Base-by-base conservation (phyloP, 179 eudicot species). In the Nepenthes alata region DNA sequence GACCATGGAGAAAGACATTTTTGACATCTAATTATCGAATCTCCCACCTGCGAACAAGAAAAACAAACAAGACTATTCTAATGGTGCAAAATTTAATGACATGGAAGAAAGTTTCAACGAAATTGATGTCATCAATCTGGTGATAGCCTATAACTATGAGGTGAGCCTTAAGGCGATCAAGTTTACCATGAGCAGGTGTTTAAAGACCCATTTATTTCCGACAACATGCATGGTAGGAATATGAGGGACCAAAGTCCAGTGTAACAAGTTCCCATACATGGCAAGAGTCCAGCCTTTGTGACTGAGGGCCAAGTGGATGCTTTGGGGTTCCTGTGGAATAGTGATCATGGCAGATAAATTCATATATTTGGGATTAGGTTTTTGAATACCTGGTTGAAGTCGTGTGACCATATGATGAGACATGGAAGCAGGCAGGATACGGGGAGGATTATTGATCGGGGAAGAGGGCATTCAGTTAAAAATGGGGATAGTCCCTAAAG, bases 21-120 rank as follows among this genome's bases (percentile, higher is more conserved):
- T 63, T 63, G 1, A 63, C 66, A 11, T 63, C 58, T 1, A 63
- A 45, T 53, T 63, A 48, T 3, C 15, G 57, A n/a, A 52, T 62
- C 0, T 37, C 49, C 58, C 57, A 25, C 5, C 7, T 3, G 2
- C 2, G 2, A 38, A 9, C 5, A 2, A 37, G 3, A 14, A 49
- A 47, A 5, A 63, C 3, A 1, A 34, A 11, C 5, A 51, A 6
- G 3, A 63, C 4, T 6, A 53, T n/a, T 1, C 66, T 47, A 15
- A 62, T 52, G 6, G 57, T 62, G 48, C 2, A 7, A 1, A 11
- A 49, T 10, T 63, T 63, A 2, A 53, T 8, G 0, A 53, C 37
- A 13, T 5, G 37, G 5, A 48, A 51, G n/a, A 63, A 53, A 0
- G 51, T 63, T 11, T 63, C 49, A 1, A 7, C 1, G 11, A 34